These are phyloP conservation scores for Chaetomium strumarium DNA, from an alignment of 2,329 filamentous ascomycete genomes.

Conservation along the genomic window DNA sequence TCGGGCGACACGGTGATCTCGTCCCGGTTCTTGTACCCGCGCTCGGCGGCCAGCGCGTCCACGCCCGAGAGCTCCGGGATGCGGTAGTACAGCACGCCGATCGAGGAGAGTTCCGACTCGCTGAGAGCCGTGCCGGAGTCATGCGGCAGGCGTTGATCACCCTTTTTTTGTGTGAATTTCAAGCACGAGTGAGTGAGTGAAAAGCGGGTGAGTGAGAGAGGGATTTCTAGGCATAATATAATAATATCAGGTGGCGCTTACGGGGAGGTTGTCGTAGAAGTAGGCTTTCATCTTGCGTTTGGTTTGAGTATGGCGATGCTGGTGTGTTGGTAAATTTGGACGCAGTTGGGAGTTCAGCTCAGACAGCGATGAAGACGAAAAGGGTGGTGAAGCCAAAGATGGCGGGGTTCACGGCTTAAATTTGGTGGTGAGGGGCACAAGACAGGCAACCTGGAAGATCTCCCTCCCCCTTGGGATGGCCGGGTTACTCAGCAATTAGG, in stretches of 20 bases:
- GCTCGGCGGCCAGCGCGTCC: constrained; percentile 64
- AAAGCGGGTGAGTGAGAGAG: constrained; percentile 1
- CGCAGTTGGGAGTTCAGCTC: background rate
- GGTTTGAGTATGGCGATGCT: background rate
- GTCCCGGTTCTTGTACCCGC: constrained; percentile 91
- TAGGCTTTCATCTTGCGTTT: constrained; percentile 49
- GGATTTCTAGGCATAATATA: background rate
- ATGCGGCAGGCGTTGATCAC: constrained; percentile 88
- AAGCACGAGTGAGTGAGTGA: constrained; percentile 5
- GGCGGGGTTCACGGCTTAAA: constrained; percentile 13
- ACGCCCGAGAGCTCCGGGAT: constrained; percentile 61
- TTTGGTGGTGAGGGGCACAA: constrained; percentile 16
- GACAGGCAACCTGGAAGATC: background rate
- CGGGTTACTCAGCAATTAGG: constrained; percentile 6
- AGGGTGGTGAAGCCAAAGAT: constrained; percentile 1
- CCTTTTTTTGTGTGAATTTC: constrained; percentile 49
- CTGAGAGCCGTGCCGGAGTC: constrained; percentile 71
- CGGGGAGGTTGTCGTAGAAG: constrained; percentile 49
- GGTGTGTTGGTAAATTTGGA: background rate
- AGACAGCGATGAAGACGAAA: background rate
- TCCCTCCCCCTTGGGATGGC: background rate
- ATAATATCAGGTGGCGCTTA: constrained; percentile 31
- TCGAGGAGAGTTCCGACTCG: constrained; percentile 57
- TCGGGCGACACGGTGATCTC: constrained; percentile 82
- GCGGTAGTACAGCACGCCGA: constrained; percentile 77